A percentile compares a stretch with the other conserved stretches of the same genome.
Conservation (phyloP, 2,329 filamentous ascomycete species). For the Pseudogymnoascus sp. region DNA sequence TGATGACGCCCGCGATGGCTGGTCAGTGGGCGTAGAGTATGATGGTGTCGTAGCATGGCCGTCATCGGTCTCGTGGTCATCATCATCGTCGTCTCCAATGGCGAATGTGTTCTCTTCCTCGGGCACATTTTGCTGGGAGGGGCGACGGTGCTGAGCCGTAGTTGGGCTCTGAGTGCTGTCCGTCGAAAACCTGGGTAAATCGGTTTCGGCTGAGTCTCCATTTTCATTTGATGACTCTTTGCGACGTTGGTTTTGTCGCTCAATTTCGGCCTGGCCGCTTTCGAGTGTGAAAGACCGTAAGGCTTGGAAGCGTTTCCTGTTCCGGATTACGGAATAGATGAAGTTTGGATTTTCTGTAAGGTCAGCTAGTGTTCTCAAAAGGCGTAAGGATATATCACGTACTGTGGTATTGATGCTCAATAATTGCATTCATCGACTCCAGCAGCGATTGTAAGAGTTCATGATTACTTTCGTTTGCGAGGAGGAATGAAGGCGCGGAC, state of each 20-base stretch:
- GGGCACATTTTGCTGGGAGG: conserved; percentile 58
- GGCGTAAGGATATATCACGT: conserved; percentile 30
- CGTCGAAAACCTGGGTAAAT: conserved; percentile 49
- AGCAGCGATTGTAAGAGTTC: conserved; percentile 71
- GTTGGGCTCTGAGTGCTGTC: conserved; percentile 63
- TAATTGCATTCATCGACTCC: conserved; percentile 80
- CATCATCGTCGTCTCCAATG: conserved; percentile 74
- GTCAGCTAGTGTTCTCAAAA: conserved; percentile 6
- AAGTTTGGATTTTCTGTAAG: conserved; percentile 69
- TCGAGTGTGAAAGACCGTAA: conserved; percentile 84
- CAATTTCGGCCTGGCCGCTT: conserved; percentile 84
- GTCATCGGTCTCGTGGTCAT: conserved; percentile 46
- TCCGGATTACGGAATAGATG: conserved; percentile 70
- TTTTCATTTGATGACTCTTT: conserved; percentile 49
- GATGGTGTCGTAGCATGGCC: conserved; percentile 50
- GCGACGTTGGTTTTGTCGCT: conserved; percentile 63
- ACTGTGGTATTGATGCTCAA: conserved; percentile 83
- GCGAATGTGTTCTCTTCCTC: conserved; percentile 78
- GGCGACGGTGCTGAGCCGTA: conserved; percentile 43
- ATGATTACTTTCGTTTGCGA: conserved; percentile 90
- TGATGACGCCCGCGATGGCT: conserved; percentile 60
- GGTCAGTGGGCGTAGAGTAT: conserved; percentile 57
- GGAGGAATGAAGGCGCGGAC: conserved; percentile 84
- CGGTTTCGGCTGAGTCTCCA: conserved; percentile 34
- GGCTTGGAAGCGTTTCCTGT: conserved; percentile 76